Percentiles rank a stretch among this genome's conserved stretches.
These are phyloP conservation scores for Knoxia roxburghii DNA, from an alignment of 257 asterid genomes.

Conservation along the genomic window DNA sequence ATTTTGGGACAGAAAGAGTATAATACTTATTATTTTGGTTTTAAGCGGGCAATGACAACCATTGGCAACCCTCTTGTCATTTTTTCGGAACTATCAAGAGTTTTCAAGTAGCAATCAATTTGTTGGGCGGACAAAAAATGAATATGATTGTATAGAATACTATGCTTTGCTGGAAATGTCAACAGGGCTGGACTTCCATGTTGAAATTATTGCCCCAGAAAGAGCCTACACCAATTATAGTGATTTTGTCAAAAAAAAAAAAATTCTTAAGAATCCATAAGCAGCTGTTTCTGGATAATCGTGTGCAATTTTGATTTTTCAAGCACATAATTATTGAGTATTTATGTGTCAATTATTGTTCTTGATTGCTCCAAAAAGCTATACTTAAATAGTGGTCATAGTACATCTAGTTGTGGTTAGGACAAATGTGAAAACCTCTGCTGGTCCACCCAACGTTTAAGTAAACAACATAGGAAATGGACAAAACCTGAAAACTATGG, in stretches of 20 bases:
- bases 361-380: not conserved
- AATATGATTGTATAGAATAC: not conserved
- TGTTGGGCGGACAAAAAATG: not conserved
- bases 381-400: not conserved
- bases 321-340: not conserved
- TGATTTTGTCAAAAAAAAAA: not conserved
- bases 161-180: not conserved
- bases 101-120: not conserved
- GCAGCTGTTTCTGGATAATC: not conserved
- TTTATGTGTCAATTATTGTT: not conserved
- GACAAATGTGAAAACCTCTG: not conserved
- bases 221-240: not conserved
- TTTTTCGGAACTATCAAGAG: too few relatives aligned
- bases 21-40: too few relatives aligned
- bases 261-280: not conserved
- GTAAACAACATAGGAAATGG: too few relatives aligned
- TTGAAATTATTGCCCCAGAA: not conserved
- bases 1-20: too few relatives aligned
- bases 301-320: not conserved
- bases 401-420: too few relatives aligned
- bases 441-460: slow-evolving; percentile 3
- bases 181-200: not conserved
- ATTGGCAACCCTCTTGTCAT: too few relatives aligned
- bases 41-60: too few relatives aligned
- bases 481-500: too few relatives aligned